phyloP scores from a whole-genome alignment of 2,329 filamentous ascomycete species.

The Penicillium psychrosexuale region DNA sequence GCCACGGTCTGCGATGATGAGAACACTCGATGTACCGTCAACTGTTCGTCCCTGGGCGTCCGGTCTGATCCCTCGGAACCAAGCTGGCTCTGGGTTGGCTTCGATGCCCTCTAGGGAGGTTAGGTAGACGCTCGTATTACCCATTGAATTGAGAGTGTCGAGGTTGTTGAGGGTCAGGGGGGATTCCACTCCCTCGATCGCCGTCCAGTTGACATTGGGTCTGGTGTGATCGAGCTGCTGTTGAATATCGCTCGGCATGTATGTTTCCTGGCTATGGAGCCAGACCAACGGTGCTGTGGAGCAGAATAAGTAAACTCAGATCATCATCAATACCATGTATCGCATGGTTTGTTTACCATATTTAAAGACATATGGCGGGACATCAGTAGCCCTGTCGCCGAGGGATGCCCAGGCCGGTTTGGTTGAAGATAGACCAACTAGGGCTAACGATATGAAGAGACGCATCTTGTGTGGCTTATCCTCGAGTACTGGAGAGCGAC shows the following conservation, averaged over 20 bases:
- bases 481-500: background rate
- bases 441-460: constrained; percentile 6
- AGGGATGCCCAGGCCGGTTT: background rate
- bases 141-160: constrained; percentile 46
- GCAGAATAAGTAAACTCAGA: background rate
- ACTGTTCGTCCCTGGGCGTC: constrained; percentile 51
- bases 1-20: constrained; percentile 59
- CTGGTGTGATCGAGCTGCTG: constrained; percentile 48
- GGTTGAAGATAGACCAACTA: constrained; percentile 1
- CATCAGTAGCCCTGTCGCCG: constrained; percentile 12
- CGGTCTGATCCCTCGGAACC: constrained; percentile 55
- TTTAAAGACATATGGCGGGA: constrained; percentile 47
- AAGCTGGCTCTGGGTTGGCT: constrained; percentile 41
- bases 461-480: constrained; percentile 1
- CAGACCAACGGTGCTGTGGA: constrained; percentile 51
- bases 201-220: constrained; percentile 45
- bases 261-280: constrained; percentile 49
- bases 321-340: background rate
- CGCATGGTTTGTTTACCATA: constrained; percentile 38
- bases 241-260: constrained; percentile 50
- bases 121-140: constrained; percentile 48
- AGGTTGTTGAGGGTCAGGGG: constrained; percentile 50
- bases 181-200: constrained; percentile 36
- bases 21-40: constrained; percentile 49
- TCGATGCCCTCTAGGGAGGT: constrained; percentile 51